Percentiles rank a stretch among this genome's conserved stretches.
phyloP scores from a whole-genome alignment of 768 basidiomycete genomes.

The Suillus tomentosus region DNA sequence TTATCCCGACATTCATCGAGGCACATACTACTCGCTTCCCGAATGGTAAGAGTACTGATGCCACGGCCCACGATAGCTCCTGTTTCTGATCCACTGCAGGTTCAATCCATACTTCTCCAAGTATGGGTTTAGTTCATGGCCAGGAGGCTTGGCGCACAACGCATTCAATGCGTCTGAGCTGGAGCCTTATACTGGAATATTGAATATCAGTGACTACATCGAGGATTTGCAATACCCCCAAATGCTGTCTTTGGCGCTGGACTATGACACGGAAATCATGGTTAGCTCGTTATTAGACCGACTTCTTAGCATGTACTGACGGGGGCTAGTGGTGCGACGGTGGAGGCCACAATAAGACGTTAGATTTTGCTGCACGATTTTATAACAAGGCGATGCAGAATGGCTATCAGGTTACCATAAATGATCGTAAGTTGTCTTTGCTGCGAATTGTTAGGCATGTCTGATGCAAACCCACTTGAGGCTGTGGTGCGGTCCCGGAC shows the following conservation, averaged over 20 bases:
- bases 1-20: slow-evolving; percentile 53
- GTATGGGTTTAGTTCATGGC: slow-evolving; percentile 54
- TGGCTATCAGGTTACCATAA: slow-evolving; percentile 50
- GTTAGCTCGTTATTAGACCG: slow-evolving; percentile 26
- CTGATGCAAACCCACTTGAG: slow-evolving; percentile 24
- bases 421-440: slow-evolving; percentile 36
- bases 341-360: slow-evolving; percentile 49
- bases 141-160: slow-evolving; percentile 56
- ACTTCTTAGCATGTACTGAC: slow-evolving; percentile 14
- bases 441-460: neutral
- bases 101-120: slow-evolving; percentile 54
- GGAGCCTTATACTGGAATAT: slow-evolving; percentile 56
- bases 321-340: slow-evolving; percentile 56
- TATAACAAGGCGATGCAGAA: slow-evolving; percentile 44
- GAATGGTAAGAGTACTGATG: slow-evolving; percentile 43
- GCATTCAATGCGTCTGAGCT: slow-evolving; percentile 46
- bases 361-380: slow-evolving; percentile 46
- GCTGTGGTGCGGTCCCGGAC: slow-evolving; percentile 52
- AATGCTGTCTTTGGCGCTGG: slow-evolving; percentile 49
- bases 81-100: slow-evolving; percentile 32
- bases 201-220: slow-evolving; percentile 53
- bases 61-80: neutral
- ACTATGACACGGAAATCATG: slow-evolving; percentile 58
- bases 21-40: slow-evolving; percentile 59
- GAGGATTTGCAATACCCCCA: slow-evolving; percentile 53